Percentiles rank a stretch among this genome's conserved stretches.
Evolutionary conservation across 2,329 filamentous ascomycete genomes (phyloP).

Genomic region (Trichoderma sp.): DNA sequence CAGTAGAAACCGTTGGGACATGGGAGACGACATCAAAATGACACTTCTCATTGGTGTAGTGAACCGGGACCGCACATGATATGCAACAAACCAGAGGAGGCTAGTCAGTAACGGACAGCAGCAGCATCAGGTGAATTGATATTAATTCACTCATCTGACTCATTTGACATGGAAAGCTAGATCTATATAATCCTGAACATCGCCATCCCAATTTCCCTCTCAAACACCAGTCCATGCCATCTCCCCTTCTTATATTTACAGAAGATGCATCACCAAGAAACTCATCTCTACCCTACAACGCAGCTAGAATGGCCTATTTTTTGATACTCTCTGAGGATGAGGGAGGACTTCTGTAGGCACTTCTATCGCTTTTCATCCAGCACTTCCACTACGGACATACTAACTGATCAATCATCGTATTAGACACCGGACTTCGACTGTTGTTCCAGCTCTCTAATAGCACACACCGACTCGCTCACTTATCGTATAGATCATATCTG

Average conservation of each 20-base stretch:
- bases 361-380: background rate
- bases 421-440: background rate
- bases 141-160: background rate
- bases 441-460: too few species aligned
- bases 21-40: background rate
- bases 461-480: too few species aligned
- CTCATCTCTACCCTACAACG: background rate
- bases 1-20: background rate
- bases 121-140: background rate
- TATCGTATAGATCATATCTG: too few species aligned
- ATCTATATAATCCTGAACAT: background rate
- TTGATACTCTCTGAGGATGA: background rate
- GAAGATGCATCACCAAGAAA: background rate
- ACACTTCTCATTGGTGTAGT: background rate
- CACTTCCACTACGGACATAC: background rate
- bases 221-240: background rate
- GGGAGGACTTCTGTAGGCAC: background rate
- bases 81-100: background rate
- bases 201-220: background rate
- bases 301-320: background rate
- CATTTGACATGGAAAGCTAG: background rate
- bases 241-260: background rate
- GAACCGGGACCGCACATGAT: background rate
- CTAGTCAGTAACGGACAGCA: background rate
- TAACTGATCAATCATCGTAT: background rate